Percentiles rank a stretch among this genome's conserved stretches.
Evolutionary conservation across 805 yeast species (phyloP).

Genomic region (Dipodascopsis uninucleata): DNA sequence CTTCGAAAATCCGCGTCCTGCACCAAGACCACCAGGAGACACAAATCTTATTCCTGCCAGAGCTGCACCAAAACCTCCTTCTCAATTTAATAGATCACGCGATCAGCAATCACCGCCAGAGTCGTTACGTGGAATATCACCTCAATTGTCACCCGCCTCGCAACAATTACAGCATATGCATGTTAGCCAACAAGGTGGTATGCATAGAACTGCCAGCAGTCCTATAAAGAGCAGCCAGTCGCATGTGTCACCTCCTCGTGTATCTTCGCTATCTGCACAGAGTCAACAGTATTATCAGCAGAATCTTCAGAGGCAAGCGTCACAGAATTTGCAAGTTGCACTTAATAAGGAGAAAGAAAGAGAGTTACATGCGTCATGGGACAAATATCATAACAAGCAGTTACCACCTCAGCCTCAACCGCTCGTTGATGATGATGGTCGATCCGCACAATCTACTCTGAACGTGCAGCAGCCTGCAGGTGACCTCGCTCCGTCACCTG

Average conservation of each 20-base stretch:
- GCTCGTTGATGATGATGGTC: constrained; percentile 3
- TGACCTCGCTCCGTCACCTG: constrained; percentile 8
- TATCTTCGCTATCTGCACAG: no score
- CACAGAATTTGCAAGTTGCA: constrained; percentile 16
- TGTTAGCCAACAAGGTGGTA: not conserved
- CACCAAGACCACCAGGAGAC: constrained; percentile 28
- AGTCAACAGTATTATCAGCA: no score
- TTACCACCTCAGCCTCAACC: constrained; percentile 22
- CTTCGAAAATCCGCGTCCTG: constrained; percentile 31
- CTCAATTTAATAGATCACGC: not conserved
- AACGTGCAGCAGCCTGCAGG: not conserved
- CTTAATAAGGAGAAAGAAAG: constrained; percentile 8
- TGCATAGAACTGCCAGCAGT: no score
- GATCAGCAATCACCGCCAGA: not conserved
- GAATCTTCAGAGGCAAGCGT: constrained; percentile 4
- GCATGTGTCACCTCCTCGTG: no score
- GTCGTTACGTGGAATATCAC: not conserved
- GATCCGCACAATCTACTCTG: not conserved
- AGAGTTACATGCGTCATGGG: constrained; percentile 12
- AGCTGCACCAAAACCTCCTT: constrained; percentile 36
- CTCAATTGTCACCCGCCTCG: constrained; percentile 7
- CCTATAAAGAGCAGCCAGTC: no score
- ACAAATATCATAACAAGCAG: constrained; percentile 19
- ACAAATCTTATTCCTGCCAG: constrained; percentile 29
- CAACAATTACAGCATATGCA: constrained; percentile 8